Conservation (phyloP, 2,329 filamentous ascomycete genomes). For the Myriosclerotinia curreyana region DNA sequence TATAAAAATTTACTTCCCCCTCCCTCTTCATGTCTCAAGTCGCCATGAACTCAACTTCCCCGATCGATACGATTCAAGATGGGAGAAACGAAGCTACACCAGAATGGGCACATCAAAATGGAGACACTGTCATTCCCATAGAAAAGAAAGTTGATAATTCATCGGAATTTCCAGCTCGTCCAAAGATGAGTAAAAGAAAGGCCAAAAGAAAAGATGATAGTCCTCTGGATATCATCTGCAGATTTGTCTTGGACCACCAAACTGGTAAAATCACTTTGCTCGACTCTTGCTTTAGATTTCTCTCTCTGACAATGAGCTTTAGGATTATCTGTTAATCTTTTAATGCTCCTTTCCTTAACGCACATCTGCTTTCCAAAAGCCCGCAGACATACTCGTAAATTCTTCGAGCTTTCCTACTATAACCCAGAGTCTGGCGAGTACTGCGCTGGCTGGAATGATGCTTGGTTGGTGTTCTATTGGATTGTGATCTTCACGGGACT, state of each 20-base stretch:
- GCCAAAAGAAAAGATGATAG: constrained; percentile 61
- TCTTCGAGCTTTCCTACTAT: constrained; percentile 83
- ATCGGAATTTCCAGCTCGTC: constrained; percentile 21
- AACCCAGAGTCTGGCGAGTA: constrained; percentile 68
- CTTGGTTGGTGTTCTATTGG: constrained; percentile 72
- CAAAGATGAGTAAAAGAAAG: constrained; percentile 43
- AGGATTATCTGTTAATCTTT: constrained; percentile 83
- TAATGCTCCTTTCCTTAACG: constrained; percentile 77
- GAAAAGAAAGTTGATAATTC: constrained; percentile 27
- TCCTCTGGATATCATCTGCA: constrained; percentile 57
- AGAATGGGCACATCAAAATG: constrained; percentile 29
- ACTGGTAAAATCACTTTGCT: constrained; percentile 57
- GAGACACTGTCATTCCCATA: constrained; percentile 22
- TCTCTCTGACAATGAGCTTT: constrained; percentile 23
- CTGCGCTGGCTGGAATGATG: constrained; percentile 74
- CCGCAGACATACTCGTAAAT: constrained; percentile 75
- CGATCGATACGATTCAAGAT: constrained; percentile 18
- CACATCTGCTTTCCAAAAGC: constrained; percentile 81
- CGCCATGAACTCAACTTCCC: constrained; percentile 20
- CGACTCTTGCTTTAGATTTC: neutral
- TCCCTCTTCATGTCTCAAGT: neutral
- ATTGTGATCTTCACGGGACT: constrained; percentile 84
- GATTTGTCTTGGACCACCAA: constrained; percentile 75
- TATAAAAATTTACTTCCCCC: constrained; percentile 11
- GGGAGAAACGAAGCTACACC: constrained; percentile 27